These are phyloP conservation scores for Phytopythium aichiense DNA, from an alignment of 352 stramenopile species.

Conservation along the genomic window DNA sequence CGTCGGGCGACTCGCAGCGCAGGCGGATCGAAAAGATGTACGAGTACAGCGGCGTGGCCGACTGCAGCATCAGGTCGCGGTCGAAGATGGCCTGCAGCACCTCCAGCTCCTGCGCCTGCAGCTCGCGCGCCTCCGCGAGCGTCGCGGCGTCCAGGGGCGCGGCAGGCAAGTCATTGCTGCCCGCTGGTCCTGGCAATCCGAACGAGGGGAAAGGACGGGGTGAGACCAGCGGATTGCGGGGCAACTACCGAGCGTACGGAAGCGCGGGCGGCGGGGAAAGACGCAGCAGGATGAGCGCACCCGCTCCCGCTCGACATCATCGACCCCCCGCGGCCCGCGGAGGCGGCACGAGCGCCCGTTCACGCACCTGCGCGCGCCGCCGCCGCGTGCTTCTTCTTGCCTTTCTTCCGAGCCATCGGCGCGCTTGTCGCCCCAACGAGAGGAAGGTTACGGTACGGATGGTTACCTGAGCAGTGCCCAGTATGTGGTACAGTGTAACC, in stretches of 20 bases:
- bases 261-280: neutral
- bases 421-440: no score
- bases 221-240: neutral
- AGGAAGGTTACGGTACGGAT: no score
- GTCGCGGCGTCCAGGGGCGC: constrained; percentile 34
- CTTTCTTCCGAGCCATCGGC: constrained; percentile 74
- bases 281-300: neutral
- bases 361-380: constrained; percentile 2
- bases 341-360: neutral
- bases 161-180: neutral
- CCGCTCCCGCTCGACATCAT: neutral
- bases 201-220: neutral
- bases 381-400: constrained; percentile 54
- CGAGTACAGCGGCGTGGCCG: constrained; percentile 72
- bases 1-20: constrained; percentile 42
- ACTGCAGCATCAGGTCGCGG: constrained; percentile 60
- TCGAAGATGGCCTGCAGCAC: constrained; percentile 83
- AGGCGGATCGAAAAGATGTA: constrained; percentile 84
- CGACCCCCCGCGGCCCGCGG: neutral
- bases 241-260: neutral
- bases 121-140: constrained; percentile 44
- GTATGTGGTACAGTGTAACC: no score
- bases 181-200: neutral
- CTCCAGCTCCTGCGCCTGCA: constrained; percentile 79
- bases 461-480: no score